A percentile compares a stretch with the other conserved stretches of the same genome.
Evolutionary conservation across 768 basidiomycete genomes (phyloP).

Genomic region (Mycena amicta): DNA sequence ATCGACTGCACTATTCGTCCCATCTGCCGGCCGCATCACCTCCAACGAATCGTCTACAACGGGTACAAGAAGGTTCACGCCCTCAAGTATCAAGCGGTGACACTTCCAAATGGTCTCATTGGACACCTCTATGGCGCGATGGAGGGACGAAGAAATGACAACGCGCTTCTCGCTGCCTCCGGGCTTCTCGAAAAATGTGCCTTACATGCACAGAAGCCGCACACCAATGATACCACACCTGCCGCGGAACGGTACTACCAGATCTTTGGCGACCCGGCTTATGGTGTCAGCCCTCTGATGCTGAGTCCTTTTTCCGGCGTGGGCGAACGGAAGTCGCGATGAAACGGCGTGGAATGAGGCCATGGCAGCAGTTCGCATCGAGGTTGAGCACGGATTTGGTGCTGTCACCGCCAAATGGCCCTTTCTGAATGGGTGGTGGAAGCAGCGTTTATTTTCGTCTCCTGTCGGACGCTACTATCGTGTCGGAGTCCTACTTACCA

Average conservation of each 20-base stretch:
- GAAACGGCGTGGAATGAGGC: conserved; percentile 26
- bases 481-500: conserved; percentile 27
- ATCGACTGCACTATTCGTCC: conserved; percentile 28
- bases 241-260: conserved; percentile 17
- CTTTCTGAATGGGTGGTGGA: conserved; percentile 28
- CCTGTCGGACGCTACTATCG: conserved; percentile 31
- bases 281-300: conserved; percentile 22
- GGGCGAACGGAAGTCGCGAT: conserved; percentile 11
- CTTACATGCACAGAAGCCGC: conserved; percentile 9
- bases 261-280: conserved; percentile 30
- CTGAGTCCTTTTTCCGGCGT: conserved; percentile 22
- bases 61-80: conserved; percentile 33
- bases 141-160: conserved; percentile 25
- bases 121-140: conserved; percentile 24
- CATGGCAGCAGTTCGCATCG: conserved; percentile 27
- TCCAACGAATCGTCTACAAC: conserved; percentile 15
- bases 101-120: conserved; percentile 24
- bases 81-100: conserved; percentile 28
- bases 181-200: conserved; percentile 10
- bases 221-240: conserved; percentile 7
- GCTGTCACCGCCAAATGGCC: conserved; percentile 24
- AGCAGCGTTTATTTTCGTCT: conserved; percentile 17
- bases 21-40: conserved; percentile 11
- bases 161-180: conserved; percentile 13
- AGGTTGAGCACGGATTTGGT: conserved; percentile 34